These are phyloP conservation scores for Sphenostylis stenocarpa DNA, from an alignment of 306 rosid species.

Conservation along the genomic window DNA sequence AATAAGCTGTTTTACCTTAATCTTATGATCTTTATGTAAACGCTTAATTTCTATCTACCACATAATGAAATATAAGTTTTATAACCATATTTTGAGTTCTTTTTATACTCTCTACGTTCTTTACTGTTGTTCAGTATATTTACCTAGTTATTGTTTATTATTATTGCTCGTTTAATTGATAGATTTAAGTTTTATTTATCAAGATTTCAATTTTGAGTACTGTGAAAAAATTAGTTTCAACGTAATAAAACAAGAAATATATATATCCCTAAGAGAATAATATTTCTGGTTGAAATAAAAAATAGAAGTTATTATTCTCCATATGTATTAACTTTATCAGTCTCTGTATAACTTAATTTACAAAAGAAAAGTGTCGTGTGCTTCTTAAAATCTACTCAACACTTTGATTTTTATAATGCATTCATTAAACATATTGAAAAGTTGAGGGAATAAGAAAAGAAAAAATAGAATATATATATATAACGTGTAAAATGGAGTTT, in stretches of 20 bases:
- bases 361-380: too few relatives aligned
- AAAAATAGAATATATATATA: too few relatives aligned
- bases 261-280: neutral
- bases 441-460: too few relatives aligned
- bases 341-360: too few relatives aligned
- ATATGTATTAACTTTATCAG: too few relatives aligned
- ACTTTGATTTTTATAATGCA: too few relatives aligned
- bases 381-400: too few relatives aligned
- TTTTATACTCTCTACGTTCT: too few relatives aligned
- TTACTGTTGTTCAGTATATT: neutral
- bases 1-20: neutral
- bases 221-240: neutral
- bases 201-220: neutral
- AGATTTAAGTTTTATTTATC: too few relatives aligned
- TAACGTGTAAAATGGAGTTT: too few relatives aligned
- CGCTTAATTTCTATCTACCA: neutral
- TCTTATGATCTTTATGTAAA: neutral
- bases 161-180: neutral
- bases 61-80: neutral
- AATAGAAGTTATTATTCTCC: neutral
- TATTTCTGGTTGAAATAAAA: neutral
- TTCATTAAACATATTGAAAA: too few relatives aligned
- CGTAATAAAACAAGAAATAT: neutral
- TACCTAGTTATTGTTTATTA: too few relatives aligned
- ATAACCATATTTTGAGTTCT: neutral